Evolutionary conservation across 1,139 yeast genomes (phyloP).

Genomic region (Candida sanyaensis): DNA sequence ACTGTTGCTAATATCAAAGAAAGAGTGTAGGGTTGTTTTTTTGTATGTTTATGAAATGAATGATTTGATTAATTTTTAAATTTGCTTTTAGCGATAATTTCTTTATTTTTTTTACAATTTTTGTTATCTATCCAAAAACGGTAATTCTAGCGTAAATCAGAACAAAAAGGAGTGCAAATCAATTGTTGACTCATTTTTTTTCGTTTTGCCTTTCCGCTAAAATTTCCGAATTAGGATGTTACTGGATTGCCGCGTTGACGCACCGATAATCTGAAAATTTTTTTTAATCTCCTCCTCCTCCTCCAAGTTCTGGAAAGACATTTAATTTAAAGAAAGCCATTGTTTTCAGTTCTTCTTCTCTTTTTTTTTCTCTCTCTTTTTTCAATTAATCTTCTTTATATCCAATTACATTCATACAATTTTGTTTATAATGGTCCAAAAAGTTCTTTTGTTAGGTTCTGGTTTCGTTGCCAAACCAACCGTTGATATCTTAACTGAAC

Average conservation of each 20-base stretch:
- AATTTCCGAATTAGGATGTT: slow-evolving; percentile 1
- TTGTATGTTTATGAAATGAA: no score
- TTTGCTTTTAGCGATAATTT: no score
- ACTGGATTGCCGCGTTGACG: slow-evolving; percentile 1
- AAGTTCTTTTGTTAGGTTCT: slow-evolving; percentile 88
- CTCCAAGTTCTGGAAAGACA: not conserved
- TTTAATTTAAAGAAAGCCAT: not conserved
- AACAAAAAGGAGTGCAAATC: not conserved
- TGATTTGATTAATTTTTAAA: not conserved
- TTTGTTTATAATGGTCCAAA: slow-evolving; percentile 19
- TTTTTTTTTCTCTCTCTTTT: not conserved
- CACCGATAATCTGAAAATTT: not conserved
- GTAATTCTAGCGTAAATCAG: slow-evolving; percentile 1
- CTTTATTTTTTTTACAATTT: no score
- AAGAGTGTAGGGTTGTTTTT: not conserved
- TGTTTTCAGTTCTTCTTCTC: not conserved
- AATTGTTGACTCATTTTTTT: slow-evolving; percentile 2
- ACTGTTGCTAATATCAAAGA: slow-evolving; percentile 1
- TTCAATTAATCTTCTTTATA: not conserved
- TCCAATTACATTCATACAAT: not conserved
- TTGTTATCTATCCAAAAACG: not conserved
- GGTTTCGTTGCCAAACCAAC: slow-evolving; percentile 99
- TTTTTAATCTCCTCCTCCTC: not conserved
- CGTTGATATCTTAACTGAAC: slow-evolving; percentile 82
- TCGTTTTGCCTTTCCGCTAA: not conserved